Base-by-base conservation (phyloP, 805 yeast species). In the Candida tibetensis region DNA sequence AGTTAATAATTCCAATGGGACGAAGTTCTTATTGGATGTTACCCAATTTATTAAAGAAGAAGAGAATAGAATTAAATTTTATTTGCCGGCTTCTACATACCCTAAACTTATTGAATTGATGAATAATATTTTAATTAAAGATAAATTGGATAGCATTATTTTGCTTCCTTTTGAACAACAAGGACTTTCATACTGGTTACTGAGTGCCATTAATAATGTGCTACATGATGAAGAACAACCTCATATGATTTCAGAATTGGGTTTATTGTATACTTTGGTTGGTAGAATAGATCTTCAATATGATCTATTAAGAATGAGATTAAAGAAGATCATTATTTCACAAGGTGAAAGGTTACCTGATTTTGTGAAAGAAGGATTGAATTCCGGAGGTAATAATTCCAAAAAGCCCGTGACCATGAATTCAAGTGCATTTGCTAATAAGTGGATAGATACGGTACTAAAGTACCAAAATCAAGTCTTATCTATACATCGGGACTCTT, bases 401-500 rank as follows among this genome's bases (percentile, higher is more conserved):
- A 21, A 21, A 10, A 21, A 21, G 25, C 25, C 25, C 9, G 25
- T 21, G 9, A 21, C 25, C 25, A 21, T 21, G 14, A 53, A 42
- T 36, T 61, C 72, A 41, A 58, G 81, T 6, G 62, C 67, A 35
- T 75, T 73, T 47, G 93, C 95, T 0, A 69, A 77, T 2, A 67
- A 69, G 37, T 89, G 95, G 91, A 73, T 85, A 7, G 76, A 76
- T 30, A 66, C 73, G 19, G 70, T 85, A 3, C 55, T 85, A 8
- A 58, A 54, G 8, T 62, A 78, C 40, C 81, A 76, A 46, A 64
- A 62, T 4, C 77, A 76, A 41, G 77, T 77, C 48, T 74, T 72
- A 26, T 21, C 32, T 2, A 64, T 89, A 2, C 58, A 79, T 19
- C 60, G 64, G 17, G 55, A 58, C 5, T 65, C 84, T 2, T 79